Conservation (phyloP, 805 yeast genomes). For the Wickerhamiella allomyrinae region DNA sequence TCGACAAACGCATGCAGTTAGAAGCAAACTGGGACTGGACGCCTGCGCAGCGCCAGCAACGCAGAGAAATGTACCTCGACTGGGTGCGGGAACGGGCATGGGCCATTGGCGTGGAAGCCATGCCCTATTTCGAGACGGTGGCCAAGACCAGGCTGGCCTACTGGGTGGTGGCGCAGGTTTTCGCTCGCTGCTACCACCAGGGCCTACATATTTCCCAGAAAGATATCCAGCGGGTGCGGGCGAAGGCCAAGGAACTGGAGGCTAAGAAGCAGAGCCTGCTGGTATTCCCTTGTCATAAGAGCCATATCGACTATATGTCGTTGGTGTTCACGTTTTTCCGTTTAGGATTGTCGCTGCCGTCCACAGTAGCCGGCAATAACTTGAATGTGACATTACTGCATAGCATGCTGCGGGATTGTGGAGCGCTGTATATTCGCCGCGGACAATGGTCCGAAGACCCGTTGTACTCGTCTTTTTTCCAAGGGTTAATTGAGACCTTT, state of each 20-base stretch:
- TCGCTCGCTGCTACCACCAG: constrained; percentile 29
- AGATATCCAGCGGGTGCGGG: constrained; percentile 24
- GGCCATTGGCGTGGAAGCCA: constrained; percentile 22
- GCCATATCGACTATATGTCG: constrained; percentile 48
- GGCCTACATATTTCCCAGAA: constrained; percentile 28
- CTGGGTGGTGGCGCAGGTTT: constrained; percentile 26
- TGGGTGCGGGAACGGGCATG: constrained; percentile 23
- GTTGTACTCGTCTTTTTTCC: constrained; percentile 30
- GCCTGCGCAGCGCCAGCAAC: constrained; percentile 16
- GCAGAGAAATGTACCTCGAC: constrained; percentile 17
- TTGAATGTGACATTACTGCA: constrained; percentile 46
- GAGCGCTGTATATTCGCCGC: constrained; percentile 46
- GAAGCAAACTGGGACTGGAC: constrained; percentile 19
- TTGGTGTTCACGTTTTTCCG: constrained; percentile 40
- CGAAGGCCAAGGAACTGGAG: constrained; percentile 24
- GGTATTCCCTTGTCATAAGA: constrained; percentile 46
- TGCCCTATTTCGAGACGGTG: constrained; percentile 24
- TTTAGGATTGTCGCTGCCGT: constrained; percentile 39
- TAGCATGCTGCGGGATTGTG: constrained; percentile 33
- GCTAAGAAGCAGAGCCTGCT: constrained; percentile 27
- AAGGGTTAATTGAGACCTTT: constrained; percentile 34
- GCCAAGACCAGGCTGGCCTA: constrained; percentile 22
- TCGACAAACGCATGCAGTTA: constrained; percentile 20
- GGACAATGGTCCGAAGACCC: constrained; percentile 29
- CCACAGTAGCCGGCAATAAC: constrained; percentile 54